A percentile compares a stretch with the other conserved stretches of the same genome.
Conservation (phyloP, 352 stramenopile genomes). For the Aphanomyces invadans region DNA sequence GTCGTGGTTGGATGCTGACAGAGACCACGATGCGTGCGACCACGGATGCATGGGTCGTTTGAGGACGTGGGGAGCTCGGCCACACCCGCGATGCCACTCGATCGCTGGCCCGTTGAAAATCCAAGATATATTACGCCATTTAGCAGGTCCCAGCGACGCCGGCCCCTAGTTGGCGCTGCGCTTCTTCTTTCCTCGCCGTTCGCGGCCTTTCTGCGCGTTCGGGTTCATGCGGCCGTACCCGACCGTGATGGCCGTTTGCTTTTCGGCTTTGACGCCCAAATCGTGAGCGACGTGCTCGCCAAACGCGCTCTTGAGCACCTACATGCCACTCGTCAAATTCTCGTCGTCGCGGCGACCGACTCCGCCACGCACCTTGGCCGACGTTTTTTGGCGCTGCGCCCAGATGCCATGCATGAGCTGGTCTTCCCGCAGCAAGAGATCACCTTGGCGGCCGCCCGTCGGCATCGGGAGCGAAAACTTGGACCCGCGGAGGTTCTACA, state of each 20-base stretch:
- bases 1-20: no score
- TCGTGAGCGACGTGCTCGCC: constrained; percentile 91
- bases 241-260: constrained; percentile 84
- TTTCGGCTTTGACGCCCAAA: constrained; percentile 88
- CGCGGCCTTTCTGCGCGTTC: constrained; percentile 93
- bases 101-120: no score
- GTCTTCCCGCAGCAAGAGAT: constrained; percentile 96
- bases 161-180: constrained; percentile 50
- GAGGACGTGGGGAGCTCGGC: no score
- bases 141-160: no score
- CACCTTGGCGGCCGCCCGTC: constrained; percentile 87
- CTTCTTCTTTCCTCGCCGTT: constrained; percentile 97
- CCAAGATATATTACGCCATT: no score
- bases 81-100: no score
- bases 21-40: no score
- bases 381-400: constrained; percentile 90
- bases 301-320: constrained; percentile 89
- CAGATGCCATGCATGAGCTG: constrained; percentile 95
- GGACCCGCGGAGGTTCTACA: constrained; percentile 88
- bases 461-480: constrained; percentile 97
- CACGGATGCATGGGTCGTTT: no score
- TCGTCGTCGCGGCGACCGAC: background rate
- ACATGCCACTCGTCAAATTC: background rate
- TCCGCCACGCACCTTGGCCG: constrained; percentile 43
- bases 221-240: constrained; percentile 94